Evolutionary conservation across 163 green algal genomes (phyloP), one percentile per base, ranked within the genome.

Genomic region (Chloromonas sp.): DNA sequence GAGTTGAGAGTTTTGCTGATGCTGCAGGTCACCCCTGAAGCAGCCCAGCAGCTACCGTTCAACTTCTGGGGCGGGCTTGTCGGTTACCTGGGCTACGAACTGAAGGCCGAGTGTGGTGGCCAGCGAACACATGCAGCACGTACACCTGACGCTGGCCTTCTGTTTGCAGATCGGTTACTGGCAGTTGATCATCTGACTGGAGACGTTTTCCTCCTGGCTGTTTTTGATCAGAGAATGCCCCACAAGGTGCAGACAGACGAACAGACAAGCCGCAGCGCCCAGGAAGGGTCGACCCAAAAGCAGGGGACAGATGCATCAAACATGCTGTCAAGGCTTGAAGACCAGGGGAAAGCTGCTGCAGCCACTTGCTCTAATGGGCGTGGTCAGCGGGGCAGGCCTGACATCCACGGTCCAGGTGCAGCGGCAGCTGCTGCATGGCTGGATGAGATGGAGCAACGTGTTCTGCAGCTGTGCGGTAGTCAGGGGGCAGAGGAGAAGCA

Each of bases 51-150:
- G 58, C 93, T 99, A 80, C 96, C 97, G 0, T 99, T 99, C 85
- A 93, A 98, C 88, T 99, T 99, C 81, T 95, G 92, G 89, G 95
- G 97, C 57, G 97, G 97, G 1, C 94, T 95, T 61, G 95, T 99
- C 3, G 97, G 97, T 14, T 99, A 98, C 88, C 87, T 99, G 57
- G 97, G 96, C 0, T 99, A 98, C 85, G 96, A 99, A 89, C 90
- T 99, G 2, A 98, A 98, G 36, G 88, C 88, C 0, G 88, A 91
- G 85, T 91, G 84, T 60, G 87, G 89, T 2, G 85, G 78, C 0
- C 11, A 58, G 0, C 82, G 84, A 58, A 86, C 83, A 14, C 89
- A 95, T 87, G 59, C 62, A 1, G 85, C 92, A 2, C 14, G 85
- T 3, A 87, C 84, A 0, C 95, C 97, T 0, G 97, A 99, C 82